Conservation (phyloP, 805 yeast genomes). For the Cyberlindnera xishuangbannaensis region DNA sequence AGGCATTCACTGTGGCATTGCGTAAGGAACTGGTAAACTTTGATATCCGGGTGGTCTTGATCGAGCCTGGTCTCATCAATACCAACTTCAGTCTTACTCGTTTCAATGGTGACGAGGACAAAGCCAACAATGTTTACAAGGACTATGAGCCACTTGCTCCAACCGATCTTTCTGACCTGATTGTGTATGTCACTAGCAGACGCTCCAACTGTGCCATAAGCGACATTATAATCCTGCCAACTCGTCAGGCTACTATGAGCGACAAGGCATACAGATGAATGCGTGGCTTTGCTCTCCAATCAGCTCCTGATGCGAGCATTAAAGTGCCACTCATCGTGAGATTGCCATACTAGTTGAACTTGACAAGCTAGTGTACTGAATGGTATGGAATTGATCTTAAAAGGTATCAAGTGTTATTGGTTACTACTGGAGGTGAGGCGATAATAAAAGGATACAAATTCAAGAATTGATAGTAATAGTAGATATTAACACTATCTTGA, state of each 20-base stretch:
- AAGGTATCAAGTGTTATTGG: too few relatives aligned
- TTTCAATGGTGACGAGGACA: slow-evolving; percentile 47
- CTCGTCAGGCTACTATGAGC: slow-evolving; percentile 66
- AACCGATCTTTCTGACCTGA: slow-evolving; percentile 54
- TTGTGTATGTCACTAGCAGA: slow-evolving; percentile 51
- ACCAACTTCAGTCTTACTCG: slow-evolving; percentile 57
- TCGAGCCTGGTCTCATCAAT: slow-evolving; percentile 63
- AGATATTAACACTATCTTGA: too few relatives aligned
- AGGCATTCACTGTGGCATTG: slow-evolving; percentile 60
- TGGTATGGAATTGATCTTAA: too few relatives aligned
- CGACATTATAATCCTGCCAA: slow-evolving; percentile 79
- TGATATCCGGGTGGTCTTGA: slow-evolving; percentile 53
- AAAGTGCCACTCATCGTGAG: too few relatives aligned
- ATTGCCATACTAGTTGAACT: too few relatives aligned
- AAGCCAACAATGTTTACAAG: slow-evolving; percentile 50
- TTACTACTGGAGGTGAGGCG: too few relatives aligned
- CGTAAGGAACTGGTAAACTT: slow-evolving; percentile 71
- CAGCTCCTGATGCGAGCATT: background rate
- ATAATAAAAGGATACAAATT: too few relatives aligned
- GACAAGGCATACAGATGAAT: slow-evolving; percentile 19
- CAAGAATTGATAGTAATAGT: too few relatives aligned
- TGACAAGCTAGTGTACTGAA: too few relatives aligned
- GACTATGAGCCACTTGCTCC: slow-evolving; percentile 52
- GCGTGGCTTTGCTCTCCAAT: background rate
- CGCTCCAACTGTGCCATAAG: slow-evolving; percentile 54